These are phyloP conservation scores for Carex littledalei DNA, from an alignment of 176 grass and related monocot species.

Conservation along the genomic window DNA sequence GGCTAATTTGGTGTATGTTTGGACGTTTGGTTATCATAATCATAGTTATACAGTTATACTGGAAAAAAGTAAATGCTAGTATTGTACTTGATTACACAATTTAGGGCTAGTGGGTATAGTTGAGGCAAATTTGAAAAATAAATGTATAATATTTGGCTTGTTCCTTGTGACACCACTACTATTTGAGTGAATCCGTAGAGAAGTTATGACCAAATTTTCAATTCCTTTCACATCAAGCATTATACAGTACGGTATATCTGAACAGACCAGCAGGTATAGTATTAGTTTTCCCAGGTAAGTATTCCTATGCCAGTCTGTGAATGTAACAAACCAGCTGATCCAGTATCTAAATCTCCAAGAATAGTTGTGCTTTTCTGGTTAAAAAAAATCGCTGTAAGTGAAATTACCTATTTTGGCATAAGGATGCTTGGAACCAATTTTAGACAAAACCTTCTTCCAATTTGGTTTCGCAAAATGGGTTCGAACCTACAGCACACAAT, in stretches of 20 bases:
- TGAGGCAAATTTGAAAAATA: neutral
- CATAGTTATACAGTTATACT: neutral
- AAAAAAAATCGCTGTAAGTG: slow-evolving; percentile 2
- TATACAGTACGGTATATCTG: neutral
- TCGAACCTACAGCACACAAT: slow-evolving; percentile 55
- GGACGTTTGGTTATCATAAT: neutral
- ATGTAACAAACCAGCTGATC: neutral
- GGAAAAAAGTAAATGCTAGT: neutral
- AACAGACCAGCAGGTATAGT: neutral
- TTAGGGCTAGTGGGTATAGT: no score
- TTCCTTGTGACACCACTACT: neutral
- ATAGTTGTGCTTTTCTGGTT: neutral
- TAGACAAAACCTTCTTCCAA: slow-evolving; percentile 94
- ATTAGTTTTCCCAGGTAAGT: neutral
- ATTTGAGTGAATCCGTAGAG: neutral
- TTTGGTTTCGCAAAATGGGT: slow-evolving; percentile 99
- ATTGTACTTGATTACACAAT: neutral
- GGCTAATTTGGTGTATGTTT: neutral
- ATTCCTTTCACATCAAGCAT: neutral
- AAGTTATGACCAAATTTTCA: neutral
- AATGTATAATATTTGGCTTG: neutral
- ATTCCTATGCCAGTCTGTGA: neutral
- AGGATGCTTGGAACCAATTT: slow-evolving; percentile 78
- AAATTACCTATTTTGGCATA: slow-evolving; percentile 90
- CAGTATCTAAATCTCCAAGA: neutral